Evolutionary conservation across 1,284 basidiomycete genomes (phyloP).

Genomic region (Leccinum holopus): DNA sequence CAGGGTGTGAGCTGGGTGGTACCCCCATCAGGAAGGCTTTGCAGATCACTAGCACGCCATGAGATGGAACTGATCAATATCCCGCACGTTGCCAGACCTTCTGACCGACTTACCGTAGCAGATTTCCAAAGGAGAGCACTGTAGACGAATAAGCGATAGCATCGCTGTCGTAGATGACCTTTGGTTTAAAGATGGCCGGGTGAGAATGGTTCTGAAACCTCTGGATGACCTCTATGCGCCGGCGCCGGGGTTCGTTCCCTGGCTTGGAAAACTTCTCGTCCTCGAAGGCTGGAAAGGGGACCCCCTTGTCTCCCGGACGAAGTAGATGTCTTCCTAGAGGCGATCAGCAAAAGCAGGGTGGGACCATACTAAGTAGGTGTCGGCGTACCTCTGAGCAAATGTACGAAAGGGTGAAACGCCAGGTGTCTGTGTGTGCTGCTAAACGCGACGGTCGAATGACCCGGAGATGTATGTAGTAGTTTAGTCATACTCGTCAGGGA

Average conservation of each 20-base stretch:
- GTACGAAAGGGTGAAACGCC: too few species aligned
- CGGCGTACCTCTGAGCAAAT: too few species aligned
- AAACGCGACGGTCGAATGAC: too few species aligned
- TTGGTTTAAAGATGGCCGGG: constrained; percentile 31
- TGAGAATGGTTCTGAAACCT: constrained; percentile 33
- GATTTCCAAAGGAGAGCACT: constrained; percentile 30
- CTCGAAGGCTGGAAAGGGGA: constrained; percentile 17
- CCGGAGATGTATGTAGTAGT: too few species aligned
- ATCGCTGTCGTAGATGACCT: constrained; percentile 40
- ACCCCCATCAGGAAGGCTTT: constrained; percentile 27
- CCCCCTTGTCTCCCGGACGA: too few species aligned
- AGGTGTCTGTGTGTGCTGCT: too few species aligned
- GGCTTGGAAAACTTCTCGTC: neutral
- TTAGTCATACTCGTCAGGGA: constrained; percentile 14
- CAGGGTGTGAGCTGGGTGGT: constrained; percentile 27
- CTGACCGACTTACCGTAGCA: constrained; percentile 15
- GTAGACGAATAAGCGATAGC: constrained; percentile 39
- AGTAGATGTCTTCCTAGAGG: too few species aligned
- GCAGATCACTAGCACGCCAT: constrained; percentile 27
- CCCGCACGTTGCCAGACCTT: neutral
- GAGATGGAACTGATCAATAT: neutral
- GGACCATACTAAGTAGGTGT: too few species aligned
- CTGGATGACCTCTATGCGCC: constrained; percentile 35
- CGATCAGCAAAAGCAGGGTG: too few species aligned
- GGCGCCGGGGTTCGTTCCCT: constrained; percentile 11